Evolutionary conservation across 345 rosid genomes (phyloP).

Genomic region (Aurinia saxatilis): DNA sequence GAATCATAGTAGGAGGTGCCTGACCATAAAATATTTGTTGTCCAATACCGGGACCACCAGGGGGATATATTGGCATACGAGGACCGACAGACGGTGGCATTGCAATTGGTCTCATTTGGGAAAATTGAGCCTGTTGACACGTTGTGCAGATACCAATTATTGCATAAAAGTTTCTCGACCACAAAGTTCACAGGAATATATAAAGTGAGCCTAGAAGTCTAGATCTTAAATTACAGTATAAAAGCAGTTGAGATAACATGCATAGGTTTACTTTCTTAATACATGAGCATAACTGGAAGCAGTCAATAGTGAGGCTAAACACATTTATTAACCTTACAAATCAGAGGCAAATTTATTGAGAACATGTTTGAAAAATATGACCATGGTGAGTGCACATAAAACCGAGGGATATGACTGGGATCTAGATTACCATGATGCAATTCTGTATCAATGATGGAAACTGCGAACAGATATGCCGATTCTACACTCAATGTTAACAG

Average conservation of each 20-base stretch:
- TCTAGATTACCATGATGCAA: not conserved
- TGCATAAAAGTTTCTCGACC: not conserved
- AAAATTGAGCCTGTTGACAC: slow-evolving; percentile 67
- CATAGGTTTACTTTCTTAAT: slow-evolving; percentile 23
- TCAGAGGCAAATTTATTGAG: not conserved
- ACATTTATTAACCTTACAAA: not conserved
- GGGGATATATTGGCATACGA: slow-evolving; percentile 80
- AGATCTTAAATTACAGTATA: not conserved
- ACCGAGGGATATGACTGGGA: not conserved
- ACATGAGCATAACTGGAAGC: not conserved
- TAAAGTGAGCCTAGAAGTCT: not conserved
- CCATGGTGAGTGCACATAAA: not conserved
- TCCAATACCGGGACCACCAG: slow-evolving; percentile 73
- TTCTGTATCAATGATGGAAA: not conserved
- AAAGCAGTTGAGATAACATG: not conserved
- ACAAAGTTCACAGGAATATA: not conserved
- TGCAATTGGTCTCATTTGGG: slow-evolving; percentile 74
- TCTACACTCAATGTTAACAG: not conserved
- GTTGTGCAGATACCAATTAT: not conserved
- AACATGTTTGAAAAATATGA: not conserved
- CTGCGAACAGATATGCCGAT: not conserved
- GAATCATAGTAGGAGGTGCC: slow-evolving; percentile 72
- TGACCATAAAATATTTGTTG: slow-evolving; percentile 87
- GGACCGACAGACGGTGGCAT: slow-evolving; percentile 74
- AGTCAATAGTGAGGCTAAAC: not conserved